These are phyloP conservation scores for Phytophthora sp. DNA, from an alignment of 352 stramenopile species.

Conservation along the genomic window DNA sequence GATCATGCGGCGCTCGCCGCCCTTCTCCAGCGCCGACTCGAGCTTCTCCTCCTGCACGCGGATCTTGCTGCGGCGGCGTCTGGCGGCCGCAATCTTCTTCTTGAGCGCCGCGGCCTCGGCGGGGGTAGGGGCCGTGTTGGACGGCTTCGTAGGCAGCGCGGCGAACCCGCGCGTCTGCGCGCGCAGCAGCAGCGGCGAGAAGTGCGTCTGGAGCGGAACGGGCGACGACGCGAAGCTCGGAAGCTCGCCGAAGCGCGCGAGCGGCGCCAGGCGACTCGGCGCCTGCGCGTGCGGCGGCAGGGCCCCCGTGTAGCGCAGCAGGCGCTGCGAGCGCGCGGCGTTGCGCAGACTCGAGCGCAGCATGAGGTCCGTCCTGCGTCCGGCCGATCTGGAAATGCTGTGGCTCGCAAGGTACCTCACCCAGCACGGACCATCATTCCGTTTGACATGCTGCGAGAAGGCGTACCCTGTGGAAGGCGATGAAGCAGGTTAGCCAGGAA, in stretches of 20 bases:
- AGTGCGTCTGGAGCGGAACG: slow-evolving; percentile 19
- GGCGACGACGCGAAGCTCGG: slow-evolving; percentile 17
- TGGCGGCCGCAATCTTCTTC: slow-evolving; percentile 79
- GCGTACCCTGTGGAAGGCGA: no score
- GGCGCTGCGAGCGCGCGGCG: slow-evolving; percentile 38
- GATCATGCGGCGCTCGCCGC: slow-evolving; percentile 78
- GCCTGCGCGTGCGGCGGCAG: slow-evolving; percentile 12
- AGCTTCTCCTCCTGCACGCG: slow-evolving; percentile 83
- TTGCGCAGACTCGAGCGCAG: slow-evolving; percentile 52
- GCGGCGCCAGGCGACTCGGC: slow-evolving; percentile 5
- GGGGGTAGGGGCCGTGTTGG: slow-evolving; percentile 18
- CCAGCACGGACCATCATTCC: no score
- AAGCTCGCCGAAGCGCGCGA: slow-evolving; percentile 18
- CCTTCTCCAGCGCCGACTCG: slow-evolving; percentile 79
- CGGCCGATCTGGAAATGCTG: slow-evolving; percentile 23
- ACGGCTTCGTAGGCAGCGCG: slow-evolving; percentile 44
- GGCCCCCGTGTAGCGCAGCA: slow-evolving; percentile 27
- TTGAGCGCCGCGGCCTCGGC: slow-evolving; percentile 65
- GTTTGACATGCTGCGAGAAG: no score
- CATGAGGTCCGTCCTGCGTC: slow-evolving; percentile 30
- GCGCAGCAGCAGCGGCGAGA: slow-evolving; percentile 22
- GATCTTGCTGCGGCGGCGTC: slow-evolving; percentile 80
- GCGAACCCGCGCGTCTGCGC: slow-evolving; percentile 51
- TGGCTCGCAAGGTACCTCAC: slow-evolving; percentile 25
- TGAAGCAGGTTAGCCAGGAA: no score